These are phyloP conservation scores for Raffaelea ambrosiae DNA, from an alignment of 2,329 filamentous ascomycete species.

Conservation along the genomic window DNA sequence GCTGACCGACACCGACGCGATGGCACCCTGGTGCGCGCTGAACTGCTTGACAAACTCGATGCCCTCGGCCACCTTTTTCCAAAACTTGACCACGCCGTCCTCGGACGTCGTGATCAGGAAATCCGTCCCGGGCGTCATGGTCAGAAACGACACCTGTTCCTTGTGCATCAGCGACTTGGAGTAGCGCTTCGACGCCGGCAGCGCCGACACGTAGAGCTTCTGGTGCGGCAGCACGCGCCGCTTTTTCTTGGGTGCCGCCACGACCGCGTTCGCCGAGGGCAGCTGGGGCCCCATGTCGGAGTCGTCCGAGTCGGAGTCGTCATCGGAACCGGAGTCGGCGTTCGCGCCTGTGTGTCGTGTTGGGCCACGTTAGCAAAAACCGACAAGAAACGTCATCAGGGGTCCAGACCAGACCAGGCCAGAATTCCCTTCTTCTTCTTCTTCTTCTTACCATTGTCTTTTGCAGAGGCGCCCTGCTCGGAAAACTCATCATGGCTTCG, in stretches of 20 bases:
- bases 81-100: slow-evolving; percentile 98
- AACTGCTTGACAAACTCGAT: slow-evolving; percentile 99
- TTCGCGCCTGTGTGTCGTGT: not conserved
- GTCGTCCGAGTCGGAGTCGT: slow-evolving; percentile 30
- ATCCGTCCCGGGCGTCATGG: slow-evolving; percentile 77
- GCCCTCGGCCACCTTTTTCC: slow-evolving; percentile 87
- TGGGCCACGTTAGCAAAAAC: too few species aligned
- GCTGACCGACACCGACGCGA: slow-evolving; percentile 76
- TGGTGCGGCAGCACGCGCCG: slow-evolving; percentile 85
- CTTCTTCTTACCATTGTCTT: slow-evolving; percentile 1
- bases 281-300: slow-evolving; percentile 93
- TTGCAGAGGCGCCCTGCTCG: slow-evolving; percentile 28
- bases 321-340: not conserved
- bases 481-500: slow-evolving; percentile 49
- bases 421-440: not conserved
- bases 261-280: slow-evolving; percentile 64
- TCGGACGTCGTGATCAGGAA: slow-evolving; percentile 91
- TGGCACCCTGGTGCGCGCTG: slow-evolving; percentile 70
- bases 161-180: slow-evolving; percentile 98
- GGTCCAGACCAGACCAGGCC: too few species aligned
- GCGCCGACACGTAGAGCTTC: slow-evolving; percentile 85
- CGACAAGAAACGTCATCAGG: too few species aligned
- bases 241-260: slow-evolving; percentile 78
- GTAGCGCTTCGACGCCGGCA: slow-evolving; percentile 75
- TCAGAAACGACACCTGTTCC: slow-evolving; percentile 82